A percentile compares a stretch with the other conserved stretches of the same genome.
phyloP scores from a whole-genome alignment of 1,284 basidiomycete genomes.

The Coriolopsis trogii region DNA sequence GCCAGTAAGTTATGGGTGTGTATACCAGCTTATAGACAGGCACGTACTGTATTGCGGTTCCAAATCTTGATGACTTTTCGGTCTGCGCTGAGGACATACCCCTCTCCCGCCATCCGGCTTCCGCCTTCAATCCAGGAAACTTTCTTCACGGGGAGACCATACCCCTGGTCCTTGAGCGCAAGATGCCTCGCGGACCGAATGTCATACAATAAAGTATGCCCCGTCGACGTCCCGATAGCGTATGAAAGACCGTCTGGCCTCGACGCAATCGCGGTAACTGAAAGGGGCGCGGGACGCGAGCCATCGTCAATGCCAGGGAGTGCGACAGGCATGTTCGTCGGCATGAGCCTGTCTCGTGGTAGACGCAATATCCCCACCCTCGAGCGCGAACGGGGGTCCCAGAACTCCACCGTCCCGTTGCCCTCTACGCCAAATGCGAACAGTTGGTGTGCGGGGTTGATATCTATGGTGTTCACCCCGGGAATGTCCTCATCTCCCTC shows the following conservation, averaged over 20 bases:
- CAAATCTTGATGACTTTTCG: conserved; percentile 96
- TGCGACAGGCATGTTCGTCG: conserved; percentile 39
- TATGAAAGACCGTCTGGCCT: conserved; percentile 89
- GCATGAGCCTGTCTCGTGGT: conserved; percentile 63
- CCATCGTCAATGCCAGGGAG: conserved; percentile 49
- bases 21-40: conserved; percentile 36
- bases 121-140: conserved; percentile 92
- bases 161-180: conserved; percentile 95
- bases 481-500: conserved; percentile 58
- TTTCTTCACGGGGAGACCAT: conserved; percentile 88
- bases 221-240: conserved; percentile 93
- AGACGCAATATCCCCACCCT: conserved; percentile 80
- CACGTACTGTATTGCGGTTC: conserved; percentile 76
- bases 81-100: conserved; percentile 87
- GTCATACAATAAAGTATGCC: conserved; percentile 95
- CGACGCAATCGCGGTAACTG: conserved; percentile 86
- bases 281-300: conserved; percentile 41
- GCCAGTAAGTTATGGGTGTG: conserved; percentile 1
- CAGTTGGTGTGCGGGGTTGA: conserved; percentile 93
- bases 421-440: conserved; percentile 89
- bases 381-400: conserved; percentile 90
- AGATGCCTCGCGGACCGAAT: conserved; percentile 85
- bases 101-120: conserved; percentile 81
- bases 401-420: conserved; percentile 89
- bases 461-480: conserved; percentile 91